Evolutionary conservation across 257 asterid species (phyloP), one percentile per base, ranked within the genome.

Genomic region (Przewalskia tangutica): DNA sequence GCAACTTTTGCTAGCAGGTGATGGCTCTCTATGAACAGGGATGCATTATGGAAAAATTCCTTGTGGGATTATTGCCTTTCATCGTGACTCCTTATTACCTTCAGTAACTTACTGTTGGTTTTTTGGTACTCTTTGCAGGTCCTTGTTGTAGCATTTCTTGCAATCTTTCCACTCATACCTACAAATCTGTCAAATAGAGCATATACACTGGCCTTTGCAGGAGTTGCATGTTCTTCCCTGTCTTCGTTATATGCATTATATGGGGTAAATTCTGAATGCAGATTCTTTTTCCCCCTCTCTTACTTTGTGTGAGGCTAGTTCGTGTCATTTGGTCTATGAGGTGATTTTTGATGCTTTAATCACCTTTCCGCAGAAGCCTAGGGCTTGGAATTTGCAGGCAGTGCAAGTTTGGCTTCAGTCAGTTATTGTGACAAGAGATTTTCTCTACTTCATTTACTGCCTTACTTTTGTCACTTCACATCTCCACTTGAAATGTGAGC

Each of bases 331-430:
- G 75, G 46, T 68, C 62, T 11, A 1, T 70, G 38, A 44, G 20
- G 80, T 81, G 68, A 56, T 84, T 86, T 80, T 79, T 76, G 82
- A 42, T n/a, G 77, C 80, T 87, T 85, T 48, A 5, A 79, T 27
- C 16, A 18, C 82, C 53, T 84, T 18, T 77, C 44, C 88, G 85
- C 94, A 95, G 99, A 93, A 88, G 91, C 98, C 99, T 32, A 89
- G 97, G 85, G 97, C 95, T 73, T 96, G 99, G 98, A 93, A 91
- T 88, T 76, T 94, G 87, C 93, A 89, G 82, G 97, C 97, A 23
- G 81, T 95, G 88, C 97, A 92, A 89, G 87, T 88, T 53, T 95
- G 98, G 99, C 89, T 95, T 81, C 97, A 94, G 84, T 86, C 97
- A 2, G 93, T 95, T 66, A 63, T 91, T 55, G 91, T 82, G 83